Evolutionary conservation across 2,329 filamentous ascomycete species (phyloP).

Genomic region (Pleomassaria siparia): DNA sequence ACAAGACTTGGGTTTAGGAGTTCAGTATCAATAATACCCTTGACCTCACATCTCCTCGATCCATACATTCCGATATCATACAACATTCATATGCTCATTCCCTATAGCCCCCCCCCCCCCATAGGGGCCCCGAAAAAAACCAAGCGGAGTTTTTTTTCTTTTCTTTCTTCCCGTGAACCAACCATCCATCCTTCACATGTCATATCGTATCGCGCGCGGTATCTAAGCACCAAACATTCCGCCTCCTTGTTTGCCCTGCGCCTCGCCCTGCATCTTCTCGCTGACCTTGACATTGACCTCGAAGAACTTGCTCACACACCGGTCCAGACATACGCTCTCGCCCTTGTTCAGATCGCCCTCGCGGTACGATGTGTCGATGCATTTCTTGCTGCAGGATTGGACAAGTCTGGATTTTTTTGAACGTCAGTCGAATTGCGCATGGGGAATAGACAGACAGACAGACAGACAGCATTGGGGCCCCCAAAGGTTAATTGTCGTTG

Average conservation of each 20-base stretch:
- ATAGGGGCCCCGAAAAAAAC: no score
- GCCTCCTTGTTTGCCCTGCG: slow-evolving; percentile 59
- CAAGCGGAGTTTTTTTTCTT: no score
- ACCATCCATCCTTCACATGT: neutral
- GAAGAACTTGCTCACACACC: slow-evolving; percentile 97
- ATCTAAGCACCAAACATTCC: slow-evolving; percentile 3
- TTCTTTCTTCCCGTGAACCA: neutral
- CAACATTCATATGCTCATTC: no score
- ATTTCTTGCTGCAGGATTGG: slow-evolving; percentile 90
- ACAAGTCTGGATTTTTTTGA: slow-evolving; percentile 62
- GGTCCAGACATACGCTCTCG: slow-evolving; percentile 96
- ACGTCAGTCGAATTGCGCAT: neutral
- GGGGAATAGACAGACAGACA: neutral
- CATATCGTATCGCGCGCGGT: neutral
- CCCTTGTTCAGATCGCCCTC: slow-evolving; percentile 98
- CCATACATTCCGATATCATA: no score
- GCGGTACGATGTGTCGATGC: slow-evolving; percentile 87
- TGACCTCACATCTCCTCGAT: no score
- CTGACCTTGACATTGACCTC: slow-evolving; percentile 97
- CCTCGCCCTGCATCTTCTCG: slow-evolving; percentile 92
- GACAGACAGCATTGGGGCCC: neutral
- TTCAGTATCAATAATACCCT: no score
- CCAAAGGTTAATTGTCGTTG: neutral
- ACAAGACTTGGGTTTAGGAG: no score
- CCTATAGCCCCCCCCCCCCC: no score